Evolutionary conservation across 2,329 filamentous ascomycete genomes (phyloP), one percentile per base, ranked within the genome.

Genomic region (Lasiodiplodia sp.): DNA sequence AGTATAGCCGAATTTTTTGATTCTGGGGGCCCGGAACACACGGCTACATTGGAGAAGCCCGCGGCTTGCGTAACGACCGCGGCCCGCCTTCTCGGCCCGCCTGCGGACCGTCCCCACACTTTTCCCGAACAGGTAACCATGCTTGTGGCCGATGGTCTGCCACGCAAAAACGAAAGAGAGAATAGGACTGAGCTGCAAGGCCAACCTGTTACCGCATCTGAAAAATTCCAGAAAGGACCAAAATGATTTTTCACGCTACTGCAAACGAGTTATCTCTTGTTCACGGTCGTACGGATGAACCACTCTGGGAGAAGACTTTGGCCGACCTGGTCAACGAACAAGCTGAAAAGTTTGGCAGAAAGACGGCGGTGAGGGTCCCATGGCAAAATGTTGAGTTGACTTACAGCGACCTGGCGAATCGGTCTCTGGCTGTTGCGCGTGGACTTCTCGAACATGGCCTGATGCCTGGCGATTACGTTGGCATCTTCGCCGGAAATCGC

Each of bases 21-120:
- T 34, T 6, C 10, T 0, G 6, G 8, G 16, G 14, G 1, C 21
- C 12, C 49, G 52, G 31, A 0, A 14, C 12, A 21, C 14, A 6
- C 12, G 25, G 23, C n/a, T 38, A 11, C 10, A 31, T 4, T 11
- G 21, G 4, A 16, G n/a, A 5, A 11, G 31, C 31, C 31, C 28
- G 28, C 56, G 56, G 56, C 21, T 34, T 34, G 53, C 21, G 55
- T 3, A 1, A 12, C 5, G 18, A 21, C 21, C 16, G 8, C 55
- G 55, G 55, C 55, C 55, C 55, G 31, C 18, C 4, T 21, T 38
- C 31, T 16, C 56, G 56, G 56, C n/a, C 56, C 56, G 56, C 56
- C 3, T 23, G 6, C 56, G 34, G 56, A 10, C 34, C 56, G 56
- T 28, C 37, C 37, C 56, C 56, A 44, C 34, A 10, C 44, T 40